These are phyloP conservation scores for Aspergillus hiratsukae DNA, from an alignment of 2,329 filamentous ascomycete species.

Conservation along the genomic window DNA sequence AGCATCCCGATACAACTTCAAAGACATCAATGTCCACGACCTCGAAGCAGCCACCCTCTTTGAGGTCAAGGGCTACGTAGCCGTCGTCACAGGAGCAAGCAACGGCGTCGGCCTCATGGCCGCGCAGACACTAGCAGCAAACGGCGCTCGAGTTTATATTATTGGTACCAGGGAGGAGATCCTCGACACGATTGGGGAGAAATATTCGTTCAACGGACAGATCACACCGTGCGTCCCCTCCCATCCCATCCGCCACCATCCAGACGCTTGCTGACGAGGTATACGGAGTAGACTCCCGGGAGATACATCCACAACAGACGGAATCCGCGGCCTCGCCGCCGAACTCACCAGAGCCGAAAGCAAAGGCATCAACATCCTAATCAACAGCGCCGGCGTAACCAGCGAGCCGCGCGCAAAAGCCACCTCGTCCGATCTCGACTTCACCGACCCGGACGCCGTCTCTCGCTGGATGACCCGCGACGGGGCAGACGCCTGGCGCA, in stretches of 20 bases:
- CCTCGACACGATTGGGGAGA: constrained; percentile 44
- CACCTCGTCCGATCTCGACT: constrained; percentile 7
- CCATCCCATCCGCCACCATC: constrained; percentile 1
- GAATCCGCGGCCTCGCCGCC: constrained; percentile 45
- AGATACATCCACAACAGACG: constrained; percentile 50
- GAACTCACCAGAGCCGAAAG: constrained; percentile 51
- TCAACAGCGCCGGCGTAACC: constrained; percentile 42
- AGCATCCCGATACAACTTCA: constrained; percentile 6
- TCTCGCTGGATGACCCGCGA: constrained; percentile 13
- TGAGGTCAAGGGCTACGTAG: constrained; percentile 26
- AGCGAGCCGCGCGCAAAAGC: constrained; percentile 47
- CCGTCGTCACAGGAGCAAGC: constrained; percentile 45
- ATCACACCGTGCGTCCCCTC: constrained; percentile 38
- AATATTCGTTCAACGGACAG: constrained; percentile 39
- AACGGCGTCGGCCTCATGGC: constrained; percentile 47
- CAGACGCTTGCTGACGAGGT: background rate
- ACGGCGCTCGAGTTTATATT: constrained; percentile 48
- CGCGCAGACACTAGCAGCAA: constrained; percentile 43
- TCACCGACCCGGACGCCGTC: constrained; percentile 9
- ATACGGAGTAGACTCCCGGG: constrained; percentile 32
- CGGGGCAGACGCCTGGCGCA: constrained; percentile 41
- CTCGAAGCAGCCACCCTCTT: constrained; percentile 25
- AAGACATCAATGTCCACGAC: constrained; percentile 10
- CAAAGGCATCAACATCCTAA: constrained; percentile 48
- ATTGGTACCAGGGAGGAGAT: constrained; percentile 45